These are phyloP conservation scores for Phytophthora sansomeana DNA, from an alignment of 352 stramenopile genomes.

Conservation along the genomic window DNA sequence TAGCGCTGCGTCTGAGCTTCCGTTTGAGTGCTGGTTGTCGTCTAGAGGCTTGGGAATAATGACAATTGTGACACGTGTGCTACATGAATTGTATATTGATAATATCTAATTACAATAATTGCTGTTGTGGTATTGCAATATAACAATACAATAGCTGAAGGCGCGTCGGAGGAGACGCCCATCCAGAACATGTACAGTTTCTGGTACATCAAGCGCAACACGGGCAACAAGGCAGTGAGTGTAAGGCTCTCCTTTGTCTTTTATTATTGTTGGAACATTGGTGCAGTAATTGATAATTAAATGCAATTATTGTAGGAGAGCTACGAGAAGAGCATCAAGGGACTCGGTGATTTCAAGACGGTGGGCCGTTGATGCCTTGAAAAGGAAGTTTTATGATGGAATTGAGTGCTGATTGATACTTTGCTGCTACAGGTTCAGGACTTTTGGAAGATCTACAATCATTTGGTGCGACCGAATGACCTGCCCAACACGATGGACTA, in stretches of 20 bases:
- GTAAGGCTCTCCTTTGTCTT: constrained; percentile 32
- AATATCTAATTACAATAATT: background rate
- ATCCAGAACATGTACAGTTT: constrained; percentile 93
- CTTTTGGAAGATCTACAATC: constrained; percentile 95
- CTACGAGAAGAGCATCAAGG: constrained; percentile 96
- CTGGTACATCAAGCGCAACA: constrained; percentile 91
- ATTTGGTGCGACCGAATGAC: constrained; percentile 92
- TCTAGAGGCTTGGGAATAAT: constrained; percentile 4
- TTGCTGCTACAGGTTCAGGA: constrained; percentile 74
- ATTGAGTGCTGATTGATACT: constrained; percentile 2
- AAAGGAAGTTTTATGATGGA: background rate
- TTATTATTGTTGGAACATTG: constrained; percentile 10
- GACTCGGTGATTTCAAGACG: constrained; percentile 93
- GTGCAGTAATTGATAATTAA: constrained; percentile 8
- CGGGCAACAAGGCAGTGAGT: constrained; percentile 76
- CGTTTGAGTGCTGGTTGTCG: background rate
- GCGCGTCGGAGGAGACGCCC: constrained; percentile 55
- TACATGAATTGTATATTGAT: constrained; percentile 4
- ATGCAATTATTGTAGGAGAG: constrained; percentile 63
- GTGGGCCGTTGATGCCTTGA: constrained; percentile 30
- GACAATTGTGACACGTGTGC: constrained; percentile 7
- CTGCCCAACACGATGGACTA: constrained; percentile 93
- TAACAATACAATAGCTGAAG: constrained; percentile 33
- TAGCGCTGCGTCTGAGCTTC: constrained; percentile 2
- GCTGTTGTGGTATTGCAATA: constrained; percentile 17